phyloP scores from a whole-genome alignment of 768 basidiomycete species.

The Podaxis mareebaensis region DNA sequence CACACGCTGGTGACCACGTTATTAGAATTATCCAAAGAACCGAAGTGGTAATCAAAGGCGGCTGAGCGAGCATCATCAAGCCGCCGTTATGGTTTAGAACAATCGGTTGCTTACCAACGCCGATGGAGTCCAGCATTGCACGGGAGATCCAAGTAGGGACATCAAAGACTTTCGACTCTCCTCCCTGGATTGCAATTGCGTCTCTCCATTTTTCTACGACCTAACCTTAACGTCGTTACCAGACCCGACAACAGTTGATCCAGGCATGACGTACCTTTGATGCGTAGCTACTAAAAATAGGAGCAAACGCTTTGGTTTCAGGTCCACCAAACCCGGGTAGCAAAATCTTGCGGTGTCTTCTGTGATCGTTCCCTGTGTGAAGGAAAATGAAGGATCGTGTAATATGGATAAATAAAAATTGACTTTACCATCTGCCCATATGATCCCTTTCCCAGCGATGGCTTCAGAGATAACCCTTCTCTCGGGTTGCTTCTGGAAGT shows the following conservation, averaged over 20 bases:
- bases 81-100: not conserved
- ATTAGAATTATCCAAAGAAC: constrained; percentile 35
- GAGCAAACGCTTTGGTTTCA: constrained; percentile 42
- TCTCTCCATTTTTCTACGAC: constrained; percentile 41
- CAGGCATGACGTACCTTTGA: constrained; percentile 26
- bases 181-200: constrained; percentile 29
- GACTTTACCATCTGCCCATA: constrained; percentile 40
- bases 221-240: constrained; percentile 24
- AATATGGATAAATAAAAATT: not conserved
- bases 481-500: constrained; percentile 40
- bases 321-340: constrained; percentile 47
- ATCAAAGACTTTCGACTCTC: constrained; percentile 32
- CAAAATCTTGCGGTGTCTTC: constrained; percentile 46
- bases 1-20: constrained; percentile 39
- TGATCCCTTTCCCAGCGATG: constrained; percentile 34
- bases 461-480: constrained; percentile 37
- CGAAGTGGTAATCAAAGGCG: constrained; percentile 53
- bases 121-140: constrained; percentile 52
- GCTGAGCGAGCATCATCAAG: constrained; percentile 26
- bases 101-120: constrained; percentile 35
- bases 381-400: not conserved
- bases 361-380: constrained; percentile 39
- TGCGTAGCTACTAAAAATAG: constrained; percentile 40
- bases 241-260: not conserved
- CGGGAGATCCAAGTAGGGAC: constrained; percentile 41